Percentiles rank a stretch among this genome's conserved stretches.
These are phyloP conservation scores for Chaetomium olivaceum DNA, from an alignment of 2,329 filamentous ascomycete species.

Conservation along the genomic window DNA sequence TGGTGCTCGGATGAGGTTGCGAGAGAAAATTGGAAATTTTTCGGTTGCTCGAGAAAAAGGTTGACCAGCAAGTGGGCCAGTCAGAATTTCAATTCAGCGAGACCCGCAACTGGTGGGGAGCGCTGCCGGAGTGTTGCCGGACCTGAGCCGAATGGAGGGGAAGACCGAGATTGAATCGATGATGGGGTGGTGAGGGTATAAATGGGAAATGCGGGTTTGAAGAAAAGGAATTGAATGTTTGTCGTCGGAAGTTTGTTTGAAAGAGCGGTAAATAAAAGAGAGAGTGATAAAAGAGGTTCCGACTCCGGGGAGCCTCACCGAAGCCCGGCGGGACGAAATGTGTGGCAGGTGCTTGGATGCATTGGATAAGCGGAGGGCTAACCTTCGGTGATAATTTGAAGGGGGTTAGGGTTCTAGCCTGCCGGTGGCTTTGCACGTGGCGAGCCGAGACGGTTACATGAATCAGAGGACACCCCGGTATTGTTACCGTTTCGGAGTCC, in stretches of 20 bases:
- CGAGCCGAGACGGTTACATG: too few relatives aligned
- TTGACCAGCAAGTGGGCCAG: background rate
- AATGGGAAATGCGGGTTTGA: background rate
- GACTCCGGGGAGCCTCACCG: background rate
- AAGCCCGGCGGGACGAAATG: background rate
- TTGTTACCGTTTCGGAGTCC: background rate
- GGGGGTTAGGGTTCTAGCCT: background rate
- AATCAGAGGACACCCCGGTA: background rate
- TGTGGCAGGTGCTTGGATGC: background rate
- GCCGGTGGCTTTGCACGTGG: too few relatives aligned
- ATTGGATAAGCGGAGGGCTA: constrained; percentile 1
- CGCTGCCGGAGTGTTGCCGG: background rate
- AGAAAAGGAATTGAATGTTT: background rate
- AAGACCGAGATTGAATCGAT: background rate
- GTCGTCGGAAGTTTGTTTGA: background rate
- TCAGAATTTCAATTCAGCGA: constrained; percentile 4
- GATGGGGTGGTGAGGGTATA: background rate
- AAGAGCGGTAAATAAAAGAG: background rate
- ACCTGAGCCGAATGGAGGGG: background rate
- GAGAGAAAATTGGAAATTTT: constrained; percentile 22
- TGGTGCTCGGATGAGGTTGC: constrained; percentile 30
- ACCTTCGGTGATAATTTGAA: background rate
- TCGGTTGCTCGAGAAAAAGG: constrained; percentile 8
- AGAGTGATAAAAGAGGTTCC: background rate
- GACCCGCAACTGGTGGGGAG: constrained; percentile 7